A percentile compares a stretch with the other conserved stretches of the same genome.
phyloP scores from a whole-genome alignment of 2,329 filamentous ascomycete species.

The Orbilia quercus region DNA sequence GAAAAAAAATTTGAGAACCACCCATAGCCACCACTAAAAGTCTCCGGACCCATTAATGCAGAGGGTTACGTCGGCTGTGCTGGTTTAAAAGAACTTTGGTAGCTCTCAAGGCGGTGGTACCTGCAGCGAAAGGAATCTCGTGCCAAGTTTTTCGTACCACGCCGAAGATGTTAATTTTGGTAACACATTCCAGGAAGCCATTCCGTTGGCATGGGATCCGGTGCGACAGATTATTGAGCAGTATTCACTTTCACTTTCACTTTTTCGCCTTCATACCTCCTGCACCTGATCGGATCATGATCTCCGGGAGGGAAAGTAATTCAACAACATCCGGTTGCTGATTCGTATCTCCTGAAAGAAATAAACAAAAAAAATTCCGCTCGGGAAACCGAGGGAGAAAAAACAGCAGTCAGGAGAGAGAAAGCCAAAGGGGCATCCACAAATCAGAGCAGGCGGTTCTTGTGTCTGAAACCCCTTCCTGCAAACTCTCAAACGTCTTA shows the following conservation, averaged over 20 bases:
- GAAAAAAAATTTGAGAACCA: conserved; percentile 6
- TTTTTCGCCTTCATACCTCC: conserved; percentile 2
- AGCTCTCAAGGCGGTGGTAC: conserved; percentile 29
- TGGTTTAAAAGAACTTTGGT: conserved; percentile 11
- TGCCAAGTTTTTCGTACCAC: conserved; percentile 14
- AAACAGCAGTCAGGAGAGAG: conserved; percentile 2
- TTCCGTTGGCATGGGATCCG: conserved; percentile 39
- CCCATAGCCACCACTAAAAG: conserved; percentile 48
- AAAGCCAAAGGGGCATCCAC: conserved; percentile 25
- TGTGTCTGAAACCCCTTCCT: conserved; percentile 40
- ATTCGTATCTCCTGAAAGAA: background rate
- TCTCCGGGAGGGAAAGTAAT: background rate
- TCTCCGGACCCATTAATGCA: conserved; percentile 33
- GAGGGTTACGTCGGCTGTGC: conserved; percentile 44
- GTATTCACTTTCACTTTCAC: conserved; percentile 1
- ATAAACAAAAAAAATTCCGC: background rate
- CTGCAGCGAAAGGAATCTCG: conserved; percentile 51
- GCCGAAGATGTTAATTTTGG: conserved; percentile 40
- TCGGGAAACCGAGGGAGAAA: no score
- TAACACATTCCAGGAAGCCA: conserved; percentile 13
- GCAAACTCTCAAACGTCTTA: conserved; percentile 43
- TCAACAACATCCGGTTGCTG: background rate
- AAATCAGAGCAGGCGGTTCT: conserved; percentile 43
- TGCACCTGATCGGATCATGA: conserved; percentile 11
- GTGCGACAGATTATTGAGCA: conserved; percentile 4